Conservation (phyloP, 768 basidiomycete species). For the Leccinum longicurvipes region DNA sequence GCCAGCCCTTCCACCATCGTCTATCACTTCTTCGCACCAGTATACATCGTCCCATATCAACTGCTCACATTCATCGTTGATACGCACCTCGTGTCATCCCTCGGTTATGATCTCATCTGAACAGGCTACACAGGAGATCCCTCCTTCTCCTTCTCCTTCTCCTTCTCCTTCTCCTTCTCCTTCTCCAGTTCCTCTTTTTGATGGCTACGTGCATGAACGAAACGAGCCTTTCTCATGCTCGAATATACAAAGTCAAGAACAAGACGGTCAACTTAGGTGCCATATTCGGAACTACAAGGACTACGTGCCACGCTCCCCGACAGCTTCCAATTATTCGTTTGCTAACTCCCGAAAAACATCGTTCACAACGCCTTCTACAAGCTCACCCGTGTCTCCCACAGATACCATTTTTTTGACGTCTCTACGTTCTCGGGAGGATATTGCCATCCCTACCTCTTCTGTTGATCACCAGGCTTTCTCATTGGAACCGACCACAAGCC, state of each 20-base stretch:
- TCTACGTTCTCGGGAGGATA: conserved; percentile 19
- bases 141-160: too few relatives aligned
- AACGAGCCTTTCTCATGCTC: conserved; percentile 5
- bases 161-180: too few relatives aligned
- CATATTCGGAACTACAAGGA: conserved; percentile 22
- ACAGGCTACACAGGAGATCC: conserved; percentile 24
- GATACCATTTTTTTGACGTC: conserved; percentile 15
- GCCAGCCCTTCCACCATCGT: conserved; percentile 25
- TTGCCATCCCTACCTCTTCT: conserved; percentile 25
- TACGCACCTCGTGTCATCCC: conserved; percentile 27
- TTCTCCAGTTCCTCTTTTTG: conserved; percentile 17
- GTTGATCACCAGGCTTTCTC: conserved; percentile 4
- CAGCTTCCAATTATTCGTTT: conserved; percentile 27
- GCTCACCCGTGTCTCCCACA: conserved; percentile 20
- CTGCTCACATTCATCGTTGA: conserved; percentile 27
- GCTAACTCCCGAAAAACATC: conserved; percentile 23
- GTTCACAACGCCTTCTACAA: conserved; percentile 19
- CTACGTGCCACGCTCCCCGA: conserved; percentile 25
- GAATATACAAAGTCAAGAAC: conserved; percentile 1
- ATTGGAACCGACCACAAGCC: neutral
- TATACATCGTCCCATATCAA: conserved; percentile 21
- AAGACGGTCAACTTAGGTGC: conserved; percentile 11
- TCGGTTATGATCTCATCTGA: conserved; percentile 32
- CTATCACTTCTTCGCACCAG: conserved; percentile 19
- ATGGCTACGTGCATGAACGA: conserved; percentile 5